A percentile compares a stretch with the other conserved stretches of the same genome.
phyloP scores from a whole-genome alignment of 2,329 filamentous ascomycete species.

The Zymoseptoria ardabiliae region DNA sequence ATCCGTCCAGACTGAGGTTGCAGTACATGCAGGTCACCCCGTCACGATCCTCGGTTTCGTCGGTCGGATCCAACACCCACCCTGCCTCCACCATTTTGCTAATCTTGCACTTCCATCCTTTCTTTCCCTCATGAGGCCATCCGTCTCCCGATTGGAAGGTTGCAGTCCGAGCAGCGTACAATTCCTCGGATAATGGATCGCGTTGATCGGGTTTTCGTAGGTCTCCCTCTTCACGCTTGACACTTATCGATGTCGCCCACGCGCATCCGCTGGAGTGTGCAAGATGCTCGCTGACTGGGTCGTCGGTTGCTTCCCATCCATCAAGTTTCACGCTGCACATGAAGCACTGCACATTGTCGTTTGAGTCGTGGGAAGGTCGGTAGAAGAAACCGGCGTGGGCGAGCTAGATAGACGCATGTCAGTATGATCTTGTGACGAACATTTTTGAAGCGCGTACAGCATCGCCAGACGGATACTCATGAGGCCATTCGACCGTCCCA shows the following conservation, averaged over 20 bases:
- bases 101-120: constrained; percentile 80
- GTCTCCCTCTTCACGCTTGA: constrained; percentile 47
- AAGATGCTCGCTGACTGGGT: constrained; percentile 76
- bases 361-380: constrained; percentile 63
- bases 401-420: constrained; percentile 49
- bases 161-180: constrained; percentile 68
- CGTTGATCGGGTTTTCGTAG: constrained; percentile 55
- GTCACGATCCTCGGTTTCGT: constrained; percentile 67
- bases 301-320: constrained; percentile 84
- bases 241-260: constrained; percentile 67
- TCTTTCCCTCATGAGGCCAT: constrained; percentile 87
- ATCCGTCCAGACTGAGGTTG: constrained; percentile 80
- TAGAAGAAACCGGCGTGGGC: constrained; percentile 90
- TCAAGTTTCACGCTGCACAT: constrained; percentile 76
- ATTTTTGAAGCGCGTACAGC: constrained; percentile 45
- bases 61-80: constrained; percentile 84
- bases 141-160: constrained; percentile 63
- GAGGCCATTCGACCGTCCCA: constrained; percentile 66
- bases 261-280: constrained; percentile 76
- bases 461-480: constrained; percentile 57
- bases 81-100: constrained; percentile 89
- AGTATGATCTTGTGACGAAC: constrained; percentile 5
- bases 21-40: constrained; percentile 90
- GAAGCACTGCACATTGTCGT: constrained; percentile 87
- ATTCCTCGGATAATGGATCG: constrained; percentile 63